A percentile compares a stretch with the other conserved stretches of the same genome.
phyloP scores from a whole-genome alignment of 148 eudicot genomes.

The Vaccinium darrowii region DNA sequence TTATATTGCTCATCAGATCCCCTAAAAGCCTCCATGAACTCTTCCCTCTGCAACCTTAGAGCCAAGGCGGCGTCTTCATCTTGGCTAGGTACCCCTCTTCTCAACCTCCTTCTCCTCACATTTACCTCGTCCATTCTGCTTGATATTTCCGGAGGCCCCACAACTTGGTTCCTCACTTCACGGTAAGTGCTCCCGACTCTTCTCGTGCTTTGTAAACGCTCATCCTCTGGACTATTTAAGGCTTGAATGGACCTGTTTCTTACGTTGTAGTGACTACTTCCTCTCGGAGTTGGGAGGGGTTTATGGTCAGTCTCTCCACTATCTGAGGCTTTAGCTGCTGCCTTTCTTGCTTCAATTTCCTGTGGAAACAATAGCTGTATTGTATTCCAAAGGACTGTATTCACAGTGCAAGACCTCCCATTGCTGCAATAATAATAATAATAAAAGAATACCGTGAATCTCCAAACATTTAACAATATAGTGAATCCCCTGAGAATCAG shows the following conservation, averaged over 20 bases:
- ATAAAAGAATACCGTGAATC: not conserved
- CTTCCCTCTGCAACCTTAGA: slow-evolving; percentile 68
- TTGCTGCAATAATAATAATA: slow-evolving; percentile 44
- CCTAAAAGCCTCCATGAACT: slow-evolving; percentile 58
- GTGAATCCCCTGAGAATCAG: not conserved
- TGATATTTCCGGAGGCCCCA: slow-evolving; percentile 21
- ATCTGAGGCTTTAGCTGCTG: slow-evolving; percentile 34
- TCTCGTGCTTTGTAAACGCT: slow-evolving; percentile 11
- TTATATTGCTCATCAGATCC: slow-evolving; percentile 32
- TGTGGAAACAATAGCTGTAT: slow-evolving; percentile 87
- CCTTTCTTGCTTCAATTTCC: slow-evolving; percentile 79
- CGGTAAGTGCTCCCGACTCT: slow-evolving; percentile 4
- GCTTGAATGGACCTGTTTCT: slow-evolving; percentile 26
- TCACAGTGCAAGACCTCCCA: slow-evolving; percentile 88
- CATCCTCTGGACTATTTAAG: slow-evolving; percentile 36
- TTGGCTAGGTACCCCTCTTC: slow-evolving; percentile 42
- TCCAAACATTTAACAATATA: not conserved
- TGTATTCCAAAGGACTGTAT: slow-evolving; percentile 99
- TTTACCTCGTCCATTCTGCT: slow-evolving; percentile 16
- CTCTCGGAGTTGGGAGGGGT: slow-evolving; percentile 19
- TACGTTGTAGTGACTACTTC: slow-evolving; percentile 24
- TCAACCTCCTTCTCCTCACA: slow-evolving; percentile 24
- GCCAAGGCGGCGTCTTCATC: slow-evolving; percentile 75
- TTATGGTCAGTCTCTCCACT: slow-evolving; percentile 28
- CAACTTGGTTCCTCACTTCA: slow-evolving; percentile 11